A percentile compares a stretch with the other conserved stretches of the same genome.
These are phyloP conservation scores for Annona squamosa DNA, from an alignment of 164 flowering plant genomes.

Conservation along the genomic window DNA sequence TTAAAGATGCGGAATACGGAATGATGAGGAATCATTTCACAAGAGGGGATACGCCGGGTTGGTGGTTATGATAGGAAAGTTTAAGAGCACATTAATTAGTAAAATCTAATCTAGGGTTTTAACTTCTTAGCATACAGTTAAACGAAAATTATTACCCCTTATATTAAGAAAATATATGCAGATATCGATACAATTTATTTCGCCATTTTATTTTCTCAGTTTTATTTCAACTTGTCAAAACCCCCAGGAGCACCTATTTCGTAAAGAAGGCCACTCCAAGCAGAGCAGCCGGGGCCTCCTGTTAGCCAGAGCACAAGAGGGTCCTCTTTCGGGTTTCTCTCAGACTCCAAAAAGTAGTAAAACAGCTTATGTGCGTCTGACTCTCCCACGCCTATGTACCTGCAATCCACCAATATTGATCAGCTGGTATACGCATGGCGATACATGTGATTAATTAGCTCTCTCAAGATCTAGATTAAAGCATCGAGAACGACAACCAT, in stretches of 20 bases:
- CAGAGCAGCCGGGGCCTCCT: constrained; percentile 40
- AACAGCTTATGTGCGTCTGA: constrained; percentile 12
- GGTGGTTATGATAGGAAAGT: too few relatives aligned
- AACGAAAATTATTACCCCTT: neutral
- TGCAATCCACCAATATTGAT: neutral
- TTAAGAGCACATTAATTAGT: too few relatives aligned
- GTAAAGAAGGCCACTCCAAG: constrained; percentile 15
- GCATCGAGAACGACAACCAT: too few relatives aligned
- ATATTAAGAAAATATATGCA: too few relatives aligned
- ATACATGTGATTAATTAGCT: too few relatives aligned
- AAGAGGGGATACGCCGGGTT: too few relatives aligned
- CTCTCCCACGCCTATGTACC: neutral
- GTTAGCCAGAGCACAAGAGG: constrained; percentile 31
- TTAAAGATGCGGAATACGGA: too few relatives aligned
- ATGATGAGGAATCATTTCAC: too few relatives aligned
- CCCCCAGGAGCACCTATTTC: constrained; percentile 17
- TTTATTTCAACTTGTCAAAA: neutral
- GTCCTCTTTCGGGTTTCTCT: constrained; percentile 24
- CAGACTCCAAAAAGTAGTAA: constrained; percentile 33
- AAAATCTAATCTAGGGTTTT: neutral
- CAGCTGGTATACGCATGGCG: too few relatives aligned
- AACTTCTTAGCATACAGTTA: neutral
- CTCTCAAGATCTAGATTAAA: too few relatives aligned
- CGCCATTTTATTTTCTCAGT: neutral
- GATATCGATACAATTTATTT: neutral